phyloP scores from a whole-genome alignment of 2,329 filamentous ascomycete genomes.

The Huntiella abstrusa region DNA sequence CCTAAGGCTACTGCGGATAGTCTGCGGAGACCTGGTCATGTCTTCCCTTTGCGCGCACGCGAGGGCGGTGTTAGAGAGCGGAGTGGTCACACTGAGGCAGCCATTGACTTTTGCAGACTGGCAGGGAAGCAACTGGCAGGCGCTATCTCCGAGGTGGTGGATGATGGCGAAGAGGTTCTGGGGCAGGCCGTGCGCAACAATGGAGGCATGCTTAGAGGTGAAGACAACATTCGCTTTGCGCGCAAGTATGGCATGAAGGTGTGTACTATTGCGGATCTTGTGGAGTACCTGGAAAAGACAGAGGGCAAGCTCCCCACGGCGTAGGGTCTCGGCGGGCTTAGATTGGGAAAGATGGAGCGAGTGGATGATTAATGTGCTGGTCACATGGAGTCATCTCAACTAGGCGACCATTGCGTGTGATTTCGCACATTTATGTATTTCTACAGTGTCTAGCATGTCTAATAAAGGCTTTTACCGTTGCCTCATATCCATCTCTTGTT shows the following conservation, averaged over 20 bases:
- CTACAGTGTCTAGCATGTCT: no score
- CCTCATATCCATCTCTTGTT: no score
- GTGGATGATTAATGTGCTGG: no score
- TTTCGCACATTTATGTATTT: no score
- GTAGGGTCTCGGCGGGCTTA: no score
- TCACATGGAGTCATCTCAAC: no score
- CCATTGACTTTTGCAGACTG: conserved; percentile 72
- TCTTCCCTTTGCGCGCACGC: conserved; percentile 65
- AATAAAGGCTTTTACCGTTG: no score
- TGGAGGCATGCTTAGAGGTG: conserved; percentile 80
- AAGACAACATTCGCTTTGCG: conserved; percentile 77
- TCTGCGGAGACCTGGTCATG: conserved; percentile 74
- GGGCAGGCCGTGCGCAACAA: conserved; percentile 47
- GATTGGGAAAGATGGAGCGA: no score
- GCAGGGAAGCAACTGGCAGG: conserved; percentile 60
- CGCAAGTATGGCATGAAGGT: conserved; percentile 77
- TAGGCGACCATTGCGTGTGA: no score
- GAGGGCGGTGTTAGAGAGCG: conserved; percentile 65
- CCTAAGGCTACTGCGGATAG: conserved; percentile 33
- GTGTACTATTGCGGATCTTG: conserved; percentile 86
- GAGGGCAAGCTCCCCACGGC: conserved; percentile 41
- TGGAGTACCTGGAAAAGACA: conserved; percentile 57
- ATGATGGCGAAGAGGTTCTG: conserved; percentile 55
- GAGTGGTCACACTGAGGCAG: conserved; percentile 82
- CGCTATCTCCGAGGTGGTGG: conserved; percentile 82